A percentile compares a stretch with the other conserved stretches of the same genome.
Conservation (phyloP, 1,139 yeast genomes). For the Pichia sp. region DNA sequence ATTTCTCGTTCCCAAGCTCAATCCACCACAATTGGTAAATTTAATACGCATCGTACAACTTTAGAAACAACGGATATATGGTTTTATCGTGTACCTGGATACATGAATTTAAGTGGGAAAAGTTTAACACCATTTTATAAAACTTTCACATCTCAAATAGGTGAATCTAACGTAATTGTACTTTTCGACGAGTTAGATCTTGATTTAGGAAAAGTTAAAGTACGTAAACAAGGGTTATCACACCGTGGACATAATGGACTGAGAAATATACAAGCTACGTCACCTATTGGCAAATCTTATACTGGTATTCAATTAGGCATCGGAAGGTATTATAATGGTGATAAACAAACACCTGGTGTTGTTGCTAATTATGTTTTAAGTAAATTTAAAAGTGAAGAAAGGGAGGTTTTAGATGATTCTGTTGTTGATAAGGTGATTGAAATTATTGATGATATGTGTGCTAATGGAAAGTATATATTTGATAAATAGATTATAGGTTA, state of each 20-base stretch:
- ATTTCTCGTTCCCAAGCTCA: slow-evolving; percentile 1
- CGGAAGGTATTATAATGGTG: slow-evolving; percentile 49
- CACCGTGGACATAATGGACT: slow-evolving; percentile 81
- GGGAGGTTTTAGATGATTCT: slow-evolving; percentile 30
- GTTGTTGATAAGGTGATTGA: slow-evolving; percentile 37
- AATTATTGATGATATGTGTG: slow-evolving; percentile 34
- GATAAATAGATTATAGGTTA: slow-evolving; percentile 26
- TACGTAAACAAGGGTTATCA: slow-evolving; percentile 50
- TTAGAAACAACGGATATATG: slow-evolving; percentile 19
- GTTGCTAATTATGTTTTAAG: slow-evolving; percentile 61
- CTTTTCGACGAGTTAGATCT: slow-evolving; percentile 72
- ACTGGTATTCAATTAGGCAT: slow-evolving; percentile 61
- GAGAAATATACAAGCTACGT: slow-evolving; percentile 40
- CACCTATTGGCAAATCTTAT: slow-evolving; percentile 38
- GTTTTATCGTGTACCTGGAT: slow-evolving; percentile 45
- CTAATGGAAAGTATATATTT: slow-evolving; percentile 30
- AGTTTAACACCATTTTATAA: slow-evolving; percentile 44
- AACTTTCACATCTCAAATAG: slow-evolving; percentile 22
- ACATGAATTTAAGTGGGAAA: slow-evolving; percentile 67
- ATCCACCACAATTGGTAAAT: slow-evolving; percentile 1
- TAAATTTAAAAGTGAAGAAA: slow-evolving; percentile 37
- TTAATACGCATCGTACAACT: not conserved
- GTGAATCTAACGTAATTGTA: slow-evolving; percentile 32
- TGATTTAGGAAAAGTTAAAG: slow-evolving; percentile 55
- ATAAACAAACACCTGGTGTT: slow-evolving; percentile 29